Base-by-base conservation (phyloP, 1,284 basidiomycete genomes). In the Vanrija sp. region DNA sequence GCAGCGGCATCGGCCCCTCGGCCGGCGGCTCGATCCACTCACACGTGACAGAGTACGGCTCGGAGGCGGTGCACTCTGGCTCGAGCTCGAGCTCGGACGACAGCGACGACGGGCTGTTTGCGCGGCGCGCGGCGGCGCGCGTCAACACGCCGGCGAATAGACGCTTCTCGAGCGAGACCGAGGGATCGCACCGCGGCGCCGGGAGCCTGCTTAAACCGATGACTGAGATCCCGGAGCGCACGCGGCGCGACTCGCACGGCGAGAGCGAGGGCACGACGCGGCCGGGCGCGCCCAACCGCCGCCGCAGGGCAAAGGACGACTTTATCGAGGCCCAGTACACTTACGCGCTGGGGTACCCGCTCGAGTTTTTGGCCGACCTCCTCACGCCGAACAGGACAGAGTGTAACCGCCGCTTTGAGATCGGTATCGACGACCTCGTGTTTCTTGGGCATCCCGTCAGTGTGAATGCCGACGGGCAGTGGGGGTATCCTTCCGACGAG, bases 371-470 rank as follows among this genome's bases (percentile, higher is more conserved):
- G 27, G 88, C 89, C 22, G 83, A 83, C 49, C 79, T 96, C 57
- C 80, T 98, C 7, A 88, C 86, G 56, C 92, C 93, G 0, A 83
- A 85, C 42, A 77, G 79, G 25, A 81, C 85, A 16, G 83, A 93
- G 69, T 96, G 92, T 68, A 91, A 98, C 73, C 89, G 92, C 70
- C 91, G 91, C 68, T 98, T 97, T 68, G 93, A 96, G 72, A 82
- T 98, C 24, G 76, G 88, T 42, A 86, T 97, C 19, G 93, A 98
- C 66, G 88, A 94, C 65, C 81, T 98, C n/a, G 88, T 85, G 2
- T 98, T 98, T 69, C 81, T 98, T 38, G 95, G 95, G 0, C 94
- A 98, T 72, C 95, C 95, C 0, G 91, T 98, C 2, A 87, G 86
- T 64, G 83, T 84, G 10, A 85, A 87, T 31, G 66, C 79, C n/a